Evolutionary conservation across 305 asterid species (phyloP).

Genomic region (Rubia tinctorum): DNA sequence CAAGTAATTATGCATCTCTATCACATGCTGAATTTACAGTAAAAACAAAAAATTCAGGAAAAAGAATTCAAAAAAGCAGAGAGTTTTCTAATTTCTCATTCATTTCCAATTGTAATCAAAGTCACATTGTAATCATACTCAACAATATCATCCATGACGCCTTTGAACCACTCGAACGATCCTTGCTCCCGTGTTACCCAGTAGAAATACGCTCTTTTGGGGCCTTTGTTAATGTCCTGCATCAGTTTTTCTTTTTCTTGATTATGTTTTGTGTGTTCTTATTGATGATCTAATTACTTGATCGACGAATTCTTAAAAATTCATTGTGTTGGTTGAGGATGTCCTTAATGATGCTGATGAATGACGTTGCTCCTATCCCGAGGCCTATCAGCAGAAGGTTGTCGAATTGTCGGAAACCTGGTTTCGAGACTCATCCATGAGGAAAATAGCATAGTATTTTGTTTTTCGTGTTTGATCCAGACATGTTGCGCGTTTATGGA

Average conservation of each 20-base stretch:
- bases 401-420: conserved; percentile 73
- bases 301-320: conserved; percentile 33
- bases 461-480: no score
- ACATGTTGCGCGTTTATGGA: not conserved
- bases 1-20: conserved; percentile 83
- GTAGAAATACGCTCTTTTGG: conserved; percentile 81
- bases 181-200: conserved; percentile 98
- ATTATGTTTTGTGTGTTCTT: not conserved
- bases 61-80: not conserved
- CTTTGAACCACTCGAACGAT: conserved; percentile 95
- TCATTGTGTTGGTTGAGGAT: conserved; percentile 48
- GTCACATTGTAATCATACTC: conserved; percentile 72
- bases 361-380: conserved; percentile 97
- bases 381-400: conserved; percentile 75
- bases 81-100: not conserved
- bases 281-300: not conserved
- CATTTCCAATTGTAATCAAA: not conserved
- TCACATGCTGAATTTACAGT: conserved; percentile 38
- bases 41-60: not conserved
- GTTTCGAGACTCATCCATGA: not conserved
- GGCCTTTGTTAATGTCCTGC: conserved; percentile 48
- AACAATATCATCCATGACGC: conserved; percentile 95
- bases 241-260: conserved; percentile 1
- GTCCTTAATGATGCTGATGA: conserved; percentile 84
- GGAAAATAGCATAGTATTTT: not conserved